Percentiles rank a stretch among this genome's conserved stretches.
phyloP scores from a whole-genome alignment of 176 grass and related monocot species.

The Typha latifolia region DNA sequence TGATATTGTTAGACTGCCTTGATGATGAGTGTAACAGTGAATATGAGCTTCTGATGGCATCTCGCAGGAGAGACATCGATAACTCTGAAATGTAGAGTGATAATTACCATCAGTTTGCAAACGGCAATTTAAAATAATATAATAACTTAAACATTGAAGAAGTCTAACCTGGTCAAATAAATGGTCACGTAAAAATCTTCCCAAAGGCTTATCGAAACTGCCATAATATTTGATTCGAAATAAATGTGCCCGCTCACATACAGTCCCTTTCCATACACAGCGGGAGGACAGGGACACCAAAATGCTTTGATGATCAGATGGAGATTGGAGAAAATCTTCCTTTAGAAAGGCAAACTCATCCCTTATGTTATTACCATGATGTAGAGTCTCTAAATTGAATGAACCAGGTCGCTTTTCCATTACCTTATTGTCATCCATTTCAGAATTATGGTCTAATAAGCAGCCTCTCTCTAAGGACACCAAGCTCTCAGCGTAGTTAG shows the following conservation, averaged over 20 bases:
- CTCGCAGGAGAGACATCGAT: slow-evolving; percentile 64
- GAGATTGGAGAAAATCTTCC: slow-evolving; percentile 63
- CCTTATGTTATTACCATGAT: slow-evolving; percentile 17
- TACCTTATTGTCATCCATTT: slow-evolving; percentile 11
- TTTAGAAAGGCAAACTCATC: slow-evolving; percentile 12
- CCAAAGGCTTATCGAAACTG: slow-evolving; percentile 83
- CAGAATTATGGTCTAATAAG: slow-evolving; percentile 13
- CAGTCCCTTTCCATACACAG: slow-evolving; percentile 71
- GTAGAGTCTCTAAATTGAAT: slow-evolving; percentile 35
- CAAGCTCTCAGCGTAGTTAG: slow-evolving; percentile 21
- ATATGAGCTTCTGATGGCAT: slow-evolving; percentile 87
- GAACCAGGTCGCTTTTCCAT: slow-evolving; percentile 16
- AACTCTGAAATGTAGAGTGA: slow-evolving; percentile 41
- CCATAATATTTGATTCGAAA: slow-evolving; percentile 96
- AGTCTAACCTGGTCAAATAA: slow-evolving; percentile 89
- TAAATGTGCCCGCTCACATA: slow-evolving; percentile 80
- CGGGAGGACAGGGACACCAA: slow-evolving; percentile 89
- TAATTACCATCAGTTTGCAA: background rate
- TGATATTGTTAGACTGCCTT: slow-evolving; percentile 94
- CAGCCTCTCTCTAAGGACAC: slow-evolving; percentile 11
- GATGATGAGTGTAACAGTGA: slow-evolving; percentile 90
- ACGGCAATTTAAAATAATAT: background rate
- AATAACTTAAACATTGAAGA: background rate
- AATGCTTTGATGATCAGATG: slow-evolving; percentile 97
- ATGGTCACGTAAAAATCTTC: slow-evolving; percentile 82